Conservation (phyloP, 768 basidiomycete genomes). For the Tylopilus subfusipes region DNA sequence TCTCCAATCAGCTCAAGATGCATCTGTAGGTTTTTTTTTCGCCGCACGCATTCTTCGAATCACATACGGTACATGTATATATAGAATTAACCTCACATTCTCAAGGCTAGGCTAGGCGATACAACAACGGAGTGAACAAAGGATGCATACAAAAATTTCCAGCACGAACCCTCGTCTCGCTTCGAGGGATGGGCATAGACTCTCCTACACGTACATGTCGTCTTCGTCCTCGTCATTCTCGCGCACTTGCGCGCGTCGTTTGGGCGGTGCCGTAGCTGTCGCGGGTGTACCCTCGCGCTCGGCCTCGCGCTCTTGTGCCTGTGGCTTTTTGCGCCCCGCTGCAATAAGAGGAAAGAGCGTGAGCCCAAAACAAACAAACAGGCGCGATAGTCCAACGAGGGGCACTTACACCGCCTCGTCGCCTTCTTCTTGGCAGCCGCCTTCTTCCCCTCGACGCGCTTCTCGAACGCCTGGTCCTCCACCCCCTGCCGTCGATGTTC, state of each 20-base stretch:
- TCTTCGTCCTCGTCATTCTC: neutral
- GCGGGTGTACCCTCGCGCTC: constrained; percentile 1
- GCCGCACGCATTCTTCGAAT: neutral
- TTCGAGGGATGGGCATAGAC: too few species aligned
- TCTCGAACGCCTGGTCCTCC: constrained; percentile 89
- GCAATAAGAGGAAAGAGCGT: neutral
- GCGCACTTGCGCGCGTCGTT: constrained; percentile 6
- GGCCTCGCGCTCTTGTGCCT: constrained; percentile 16
- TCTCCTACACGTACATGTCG: constrained; percentile 3
- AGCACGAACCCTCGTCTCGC: neutral
- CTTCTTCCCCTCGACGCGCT: constrained; percentile 78
- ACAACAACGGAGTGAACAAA: neutral
- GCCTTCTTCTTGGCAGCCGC: constrained; percentile 76
- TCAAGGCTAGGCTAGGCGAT: neutral
- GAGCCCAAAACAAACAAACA: neutral
- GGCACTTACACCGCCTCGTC: constrained; percentile 39
- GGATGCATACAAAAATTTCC: neutral
- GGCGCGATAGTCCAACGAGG: neutral
- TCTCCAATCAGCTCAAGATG: neutral
- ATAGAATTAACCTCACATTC: neutral
- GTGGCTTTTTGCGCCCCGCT: constrained; percentile 32
- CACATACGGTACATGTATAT: neutral
- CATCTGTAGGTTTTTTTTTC: constrained; percentile 10
- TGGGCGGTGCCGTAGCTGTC: neutral
- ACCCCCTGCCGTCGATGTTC: constrained; percentile 81